Evolutionary conservation across 2,329 filamentous ascomycete genomes (phyloP).

Genomic region (Chaetomiaceae sp.): DNA sequence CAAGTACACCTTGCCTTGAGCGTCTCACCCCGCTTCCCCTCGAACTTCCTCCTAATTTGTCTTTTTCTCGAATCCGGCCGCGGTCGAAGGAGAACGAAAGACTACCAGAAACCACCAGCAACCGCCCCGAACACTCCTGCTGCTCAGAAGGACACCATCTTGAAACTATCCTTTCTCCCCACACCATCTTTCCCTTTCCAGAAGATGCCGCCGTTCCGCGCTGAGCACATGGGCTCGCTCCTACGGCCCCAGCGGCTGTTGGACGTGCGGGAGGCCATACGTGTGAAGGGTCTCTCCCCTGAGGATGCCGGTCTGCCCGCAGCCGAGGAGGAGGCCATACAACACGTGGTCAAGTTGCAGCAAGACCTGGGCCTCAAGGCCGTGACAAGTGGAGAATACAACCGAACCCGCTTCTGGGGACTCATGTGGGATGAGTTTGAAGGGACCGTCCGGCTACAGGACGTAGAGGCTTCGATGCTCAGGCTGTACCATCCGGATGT

Average conservation of each 20-base stretch:
- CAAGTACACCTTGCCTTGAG: too few species aligned
- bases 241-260: constrained; percentile 32
- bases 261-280: constrained; percentile 51
- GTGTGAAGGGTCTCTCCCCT: constrained; percentile 49
- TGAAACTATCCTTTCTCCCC: too few species aligned
- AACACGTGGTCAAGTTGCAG: constrained; percentile 64
- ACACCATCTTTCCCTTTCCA: too few species aligned
- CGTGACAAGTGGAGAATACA: constrained; percentile 68
- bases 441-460: constrained; percentile 44
- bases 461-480: constrained; percentile 49
- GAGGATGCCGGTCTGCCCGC: constrained; percentile 52
- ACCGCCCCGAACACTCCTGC: too few species aligned
- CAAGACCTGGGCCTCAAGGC: constrained; percentile 60
- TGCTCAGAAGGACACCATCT: too few species aligned
- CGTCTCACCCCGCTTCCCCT: too few species aligned
- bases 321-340: constrained; percentile 61
- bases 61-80: too few species aligned
- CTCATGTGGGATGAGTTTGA: constrained; percentile 51
- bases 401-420: constrained; percentile 49
- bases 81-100: too few species aligned
- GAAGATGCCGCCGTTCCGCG: constrained; percentile 33
- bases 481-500: constrained; percentile 52
- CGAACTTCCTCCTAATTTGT: too few species aligned
- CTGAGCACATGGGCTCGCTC: constrained; percentile 35
- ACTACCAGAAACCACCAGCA: too few species aligned